Evolutionary conservation across 352 stramenopile genomes (phyloP), one percentile per base, ranked within the genome.

Genomic region (Phytophthora litchii): DNA sequence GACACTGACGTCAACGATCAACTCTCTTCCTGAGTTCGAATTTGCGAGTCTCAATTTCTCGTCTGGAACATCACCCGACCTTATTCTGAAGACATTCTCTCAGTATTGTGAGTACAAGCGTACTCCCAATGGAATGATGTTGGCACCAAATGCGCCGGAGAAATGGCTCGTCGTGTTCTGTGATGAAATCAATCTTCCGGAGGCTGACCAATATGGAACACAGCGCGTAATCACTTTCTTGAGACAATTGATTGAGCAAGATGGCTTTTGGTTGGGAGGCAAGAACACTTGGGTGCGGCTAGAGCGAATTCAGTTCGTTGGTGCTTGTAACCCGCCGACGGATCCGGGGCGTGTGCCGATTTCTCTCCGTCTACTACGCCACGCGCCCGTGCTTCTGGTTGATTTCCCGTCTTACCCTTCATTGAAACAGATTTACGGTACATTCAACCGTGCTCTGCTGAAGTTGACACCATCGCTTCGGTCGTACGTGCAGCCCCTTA

Each of bases 121-220:
- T 21, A 98, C 96, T 48, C 96, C 94, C 13, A 97, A 95, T 63
- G 97, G 98, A 43, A 95, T 99, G 75, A 74, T 99, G 20, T 77
- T 99, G 31, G 85, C 97, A 47, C 97, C 98, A 13, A 91, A 83
- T 71, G 96, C 71, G 71, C 92, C 76, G 34, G 96, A 97, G 56
- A 98, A 97, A 63, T 99, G 96, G 97, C 86, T 99, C 2, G 97
- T 99, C 46, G 92, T 99, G 6, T 99, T 99, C 71, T 99, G 97
- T 54, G 98, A 99, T 76, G 98, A 99, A 84, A 98, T 99, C 60
- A 99, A 99, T 77, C 83, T 99, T 44, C 98, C 98, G 0, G 94
- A 98, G 52, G 82, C 97, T 31, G 98, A 99, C 75, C 77, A 79
- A 8, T 99, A 99, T 72, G 98, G 98, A 27, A 99, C 98, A 7